Evolutionary conservation across 2,329 filamentous ascomycete genomes (phyloP), one percentile per base, ranked within the genome.

Genomic region (Pseudogymnoascus sp.): DNA sequence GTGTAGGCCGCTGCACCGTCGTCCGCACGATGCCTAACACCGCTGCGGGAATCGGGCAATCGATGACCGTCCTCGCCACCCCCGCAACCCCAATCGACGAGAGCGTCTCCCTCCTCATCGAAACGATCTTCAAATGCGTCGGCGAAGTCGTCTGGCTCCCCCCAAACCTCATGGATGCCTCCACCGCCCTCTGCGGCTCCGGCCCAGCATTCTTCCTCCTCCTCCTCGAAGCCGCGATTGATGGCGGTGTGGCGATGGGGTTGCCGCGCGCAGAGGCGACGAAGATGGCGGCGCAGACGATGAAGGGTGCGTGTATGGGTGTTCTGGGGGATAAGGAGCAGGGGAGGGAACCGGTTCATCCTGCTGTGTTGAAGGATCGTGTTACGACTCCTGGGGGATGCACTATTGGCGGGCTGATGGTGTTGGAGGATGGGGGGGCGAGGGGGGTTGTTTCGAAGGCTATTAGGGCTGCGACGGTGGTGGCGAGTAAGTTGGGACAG

Each of bases 1-100:
- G 80, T 66, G 76, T 78, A 68, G 65, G 64, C 23, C 60, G 62
- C 19, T 89, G 85, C 75, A 80, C 83, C 45, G 81, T 95, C 51
- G 87, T 96, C 4, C 83, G 91, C 34, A 90, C 89, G 63, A 92
- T 96, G 85, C 91, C 91, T 69, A 96, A 96, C 78, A 93, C 90
- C 0, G 90, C 91, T 10, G 87, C 87, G 25, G 82, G 90, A 60
- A 88, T 96, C 65, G 79, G 90, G 57, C 88, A 96, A 76, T 87
- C 85, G 69, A 95, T 95, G 90, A 93, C 88, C 3, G 86, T 95
- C 63, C 88, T 96, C 69, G 86, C 85, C 60, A 85, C 82, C 54
- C 80, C 82, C 6, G 79, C 78, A 7, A 84, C 86, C 7, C 81
- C 86, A 2, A 78, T 90, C 13, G 79, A 82, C 4, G 72, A 79